Evolutionary conservation across 306 rosid species (phyloP), one percentile per base, ranked within the genome.

Genomic region (Begonia masoniana): DNA sequence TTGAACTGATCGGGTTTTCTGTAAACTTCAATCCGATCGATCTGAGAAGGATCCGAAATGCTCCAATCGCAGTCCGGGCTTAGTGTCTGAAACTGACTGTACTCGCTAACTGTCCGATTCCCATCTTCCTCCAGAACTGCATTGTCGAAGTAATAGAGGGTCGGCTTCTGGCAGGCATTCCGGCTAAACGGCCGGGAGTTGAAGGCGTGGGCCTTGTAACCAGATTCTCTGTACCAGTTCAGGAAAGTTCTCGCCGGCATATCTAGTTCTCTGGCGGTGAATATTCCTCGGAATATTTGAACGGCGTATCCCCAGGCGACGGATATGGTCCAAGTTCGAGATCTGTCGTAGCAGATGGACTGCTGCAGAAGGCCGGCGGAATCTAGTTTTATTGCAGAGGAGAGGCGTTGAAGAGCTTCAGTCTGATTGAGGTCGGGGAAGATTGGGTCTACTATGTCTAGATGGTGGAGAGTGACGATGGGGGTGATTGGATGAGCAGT

Each of bases 401-500:
- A 61, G n/a, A 88, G 79, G 17, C 65, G 62, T 63, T 77, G 14
- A 0, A 88, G 47, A 64, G 96, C 78, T 13, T 69, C 56, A 50
- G 79, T 53, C 12, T 74, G 66, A 52, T 52, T 62, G 72, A 74
- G 48, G 8, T 72, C 41, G 1, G 94, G 96, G 47, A 87, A 81
- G 42, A 88, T 84, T 53, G 91, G 85, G 50, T 84, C 78, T 1
- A 81, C 75, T 21, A 81, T 58, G 35, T 88, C 96, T 49, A 87
- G 50, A 64, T 87, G 96, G 66, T 87, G 94, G 14, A 87, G 79
- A 2, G 91, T 69, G 0, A 87, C 91, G 7, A 83, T 12, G 0
- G 96, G 91, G 0, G 94, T 7, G 0, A 83, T 10, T 0, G 91
- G 94, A 72, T 83, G 96, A 60, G 94, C 83, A 24, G 96, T 55